Base-by-base conservation (phyloP, 2,329 filamentous ascomycete genomes). In the Sporothrix curviconia region DNA sequence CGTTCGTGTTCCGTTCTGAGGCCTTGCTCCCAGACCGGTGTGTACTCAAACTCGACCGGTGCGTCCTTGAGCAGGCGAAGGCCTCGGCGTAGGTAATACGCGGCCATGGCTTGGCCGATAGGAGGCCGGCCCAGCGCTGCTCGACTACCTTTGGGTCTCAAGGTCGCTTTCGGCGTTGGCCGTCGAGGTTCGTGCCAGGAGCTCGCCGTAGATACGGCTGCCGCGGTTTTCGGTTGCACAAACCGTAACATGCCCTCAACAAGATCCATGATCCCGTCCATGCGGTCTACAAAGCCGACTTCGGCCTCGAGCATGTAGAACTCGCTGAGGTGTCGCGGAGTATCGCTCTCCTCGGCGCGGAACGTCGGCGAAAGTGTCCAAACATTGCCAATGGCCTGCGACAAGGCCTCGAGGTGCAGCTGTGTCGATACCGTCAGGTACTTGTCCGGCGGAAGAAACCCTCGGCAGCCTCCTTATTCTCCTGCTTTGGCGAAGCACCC, bases 251-350 rank as follows among this genome's bases (percentile, higher is more conserved):
- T 84, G 56, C 85, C 77, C 70, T 97, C 90, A 2, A 90, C 81
- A n/a, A 92, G 71, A 57, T 85, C 77, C 81, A 95, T 94, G 64
- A 99, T 78, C 25, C 80, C 75, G 30, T 80, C 74, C 63, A 96
- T 77, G 62, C 84, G 75, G 47, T 88, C 78, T 42, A 86, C 81
- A 69, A 96, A 96, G 66, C 84, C 86, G 69, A 92, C 77, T 71
- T 99, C 94, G 15, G 86, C 92, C 72, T 99, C 94, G 2, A 99
- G 81, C 94, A 99, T 97, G 74, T 97, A 97, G 67, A 99, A 97
- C 68, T 99, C 94, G 74, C 90, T 96, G 60, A 99, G 77, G 72
- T 99, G 94, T 28, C 94, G 85, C 6, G 91, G 86, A 0, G 94
- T 97, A 67, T 97, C 92, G 71, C 91, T 96, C 68, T 85, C 86